phyloP scores from a whole-genome alignment of 2,329 filamentous ascomycete genomes.

The Exophiala xenobiotica region DNA sequence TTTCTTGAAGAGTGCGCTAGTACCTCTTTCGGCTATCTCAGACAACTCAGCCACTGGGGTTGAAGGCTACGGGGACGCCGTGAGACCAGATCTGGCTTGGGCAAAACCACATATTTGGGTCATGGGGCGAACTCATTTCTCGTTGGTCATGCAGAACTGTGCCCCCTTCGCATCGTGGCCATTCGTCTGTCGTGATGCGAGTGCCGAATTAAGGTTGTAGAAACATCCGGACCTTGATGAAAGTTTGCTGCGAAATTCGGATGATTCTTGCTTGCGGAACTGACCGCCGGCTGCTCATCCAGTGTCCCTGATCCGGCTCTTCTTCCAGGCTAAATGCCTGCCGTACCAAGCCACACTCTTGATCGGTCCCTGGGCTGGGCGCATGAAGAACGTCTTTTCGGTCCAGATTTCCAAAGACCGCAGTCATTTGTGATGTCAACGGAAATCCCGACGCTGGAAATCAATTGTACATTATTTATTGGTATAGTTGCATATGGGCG shows the following conservation, averaged over 20 bases:
- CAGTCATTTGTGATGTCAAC: conserved; percentile 1
- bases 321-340: no score
- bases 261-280: neutral
- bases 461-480: conserved; percentile 2
- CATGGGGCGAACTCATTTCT: no score
- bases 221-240: neutral
- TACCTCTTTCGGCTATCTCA: neutral
- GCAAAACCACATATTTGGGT: neutral
- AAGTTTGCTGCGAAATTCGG: neutral
- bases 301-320: neutral
- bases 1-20: neutral
- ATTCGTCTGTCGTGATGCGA: no score
- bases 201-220: neutral
- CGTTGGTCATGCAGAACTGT: no score
- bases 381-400: no score
- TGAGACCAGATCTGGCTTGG: neutral
- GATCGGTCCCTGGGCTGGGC: no score
- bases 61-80: neutral
- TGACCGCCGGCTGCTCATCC: neutral
- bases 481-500: neutral
- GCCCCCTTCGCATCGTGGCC: no score
- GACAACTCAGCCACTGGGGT: neutral
- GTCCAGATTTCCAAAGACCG: neutral
- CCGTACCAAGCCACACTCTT: no score
- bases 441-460: neutral